Percentiles rank a stretch among this genome's conserved stretches.
phyloP scores from a whole-genome alignment of 495 filamentous ascomycete species.

The Cercophora sp. region DNA sequence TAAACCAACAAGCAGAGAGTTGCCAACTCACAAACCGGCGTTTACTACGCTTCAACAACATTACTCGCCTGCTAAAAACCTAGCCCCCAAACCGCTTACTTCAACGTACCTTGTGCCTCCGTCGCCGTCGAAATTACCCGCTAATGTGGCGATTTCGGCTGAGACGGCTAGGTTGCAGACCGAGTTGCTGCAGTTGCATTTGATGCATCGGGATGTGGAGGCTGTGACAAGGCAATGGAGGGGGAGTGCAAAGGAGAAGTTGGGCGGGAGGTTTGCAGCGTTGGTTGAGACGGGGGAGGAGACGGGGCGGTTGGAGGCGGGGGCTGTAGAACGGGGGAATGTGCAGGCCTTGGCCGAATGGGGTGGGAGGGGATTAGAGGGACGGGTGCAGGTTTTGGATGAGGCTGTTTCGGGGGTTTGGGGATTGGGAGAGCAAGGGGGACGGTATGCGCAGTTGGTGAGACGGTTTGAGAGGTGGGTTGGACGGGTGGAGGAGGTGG shows the following conservation, averaged over 20 bases:
- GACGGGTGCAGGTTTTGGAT: slow-evolving; percentile 50
- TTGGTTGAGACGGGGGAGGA: slow-evolving; percentile 31
- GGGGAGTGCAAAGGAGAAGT: slow-evolving; percentile 39
- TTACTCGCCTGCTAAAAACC: slow-evolving; percentile 60
- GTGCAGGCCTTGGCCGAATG: slow-evolving; percentile 34
- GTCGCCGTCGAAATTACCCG: slow-evolving; percentile 48
- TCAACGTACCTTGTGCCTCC: slow-evolving; percentile 49
- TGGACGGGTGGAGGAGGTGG: slow-evolving; percentile 36
- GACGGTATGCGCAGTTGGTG: slow-evolving; percentile 46
- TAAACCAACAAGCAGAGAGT: slow-evolving; percentile 3
- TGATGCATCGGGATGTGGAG: slow-evolving; percentile 55
- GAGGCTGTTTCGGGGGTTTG: slow-evolving; percentile 47
- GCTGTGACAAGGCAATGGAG: slow-evolving; percentile 39
- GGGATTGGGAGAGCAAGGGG: slow-evolving; percentile 44
- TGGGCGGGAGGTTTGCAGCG: slow-evolving; percentile 38
- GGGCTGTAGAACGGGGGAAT: slow-evolving; percentile 33
- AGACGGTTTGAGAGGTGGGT: slow-evolving; percentile 51
- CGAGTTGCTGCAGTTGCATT: slow-evolving; percentile 67
- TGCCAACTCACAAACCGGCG: slow-evolving; percentile 31
- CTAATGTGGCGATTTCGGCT: slow-evolving; percentile 52
- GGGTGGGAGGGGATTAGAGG: slow-evolving; percentile 36
- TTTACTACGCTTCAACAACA: slow-evolving; percentile 69
- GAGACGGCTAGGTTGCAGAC: slow-evolving; percentile 63
- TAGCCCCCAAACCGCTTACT: slow-evolving; percentile 53
- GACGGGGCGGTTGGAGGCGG: slow-evolving; percentile 28